A percentile compares a stretch with the other conserved stretches of the same genome.
Evolutionary conservation across 345 rosid species (phyloP).

Genomic region (Hibiscus syriacus): DNA sequence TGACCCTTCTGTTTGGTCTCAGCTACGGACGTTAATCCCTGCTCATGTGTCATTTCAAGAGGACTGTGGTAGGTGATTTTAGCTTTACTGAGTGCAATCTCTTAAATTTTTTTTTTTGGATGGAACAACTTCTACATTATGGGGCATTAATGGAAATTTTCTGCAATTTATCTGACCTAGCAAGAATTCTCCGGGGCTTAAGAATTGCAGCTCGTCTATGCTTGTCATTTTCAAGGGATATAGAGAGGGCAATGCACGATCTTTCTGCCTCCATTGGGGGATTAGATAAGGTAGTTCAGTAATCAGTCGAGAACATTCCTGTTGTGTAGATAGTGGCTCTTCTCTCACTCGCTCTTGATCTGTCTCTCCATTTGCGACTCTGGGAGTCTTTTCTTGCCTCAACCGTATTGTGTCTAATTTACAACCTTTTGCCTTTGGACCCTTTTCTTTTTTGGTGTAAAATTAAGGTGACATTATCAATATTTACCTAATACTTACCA

Average conservation of each 20-base stretch:
- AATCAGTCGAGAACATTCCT: background rate
- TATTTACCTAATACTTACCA: slow-evolving; percentile 11
- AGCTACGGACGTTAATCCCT: slow-evolving; percentile 76
- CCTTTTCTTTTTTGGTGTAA: background rate
- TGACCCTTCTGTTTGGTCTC: slow-evolving; percentile 20
- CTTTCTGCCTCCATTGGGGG: slow-evolving; percentile 45
- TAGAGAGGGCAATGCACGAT: slow-evolving; percentile 51
- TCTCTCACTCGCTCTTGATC: background rate
- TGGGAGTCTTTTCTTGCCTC: background rate
- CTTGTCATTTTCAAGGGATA: slow-evolving; percentile 57
- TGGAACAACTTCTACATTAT: slow-evolving; percentile 5
- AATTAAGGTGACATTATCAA: background rate
- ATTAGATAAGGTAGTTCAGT: slow-evolving; percentile 56
- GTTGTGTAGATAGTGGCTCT: background rate
- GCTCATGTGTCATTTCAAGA: slow-evolving; percentile 70
- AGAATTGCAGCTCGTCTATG: slow-evolving; percentile 87
- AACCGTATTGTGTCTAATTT: background rate
- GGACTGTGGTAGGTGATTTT: slow-evolving; percentile 67
- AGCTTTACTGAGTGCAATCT: slow-evolving; percentile 11
- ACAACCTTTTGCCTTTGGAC: background rate
- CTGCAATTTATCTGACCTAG: slow-evolving; percentile 32
- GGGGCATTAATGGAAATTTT: slow-evolving; percentile 6
- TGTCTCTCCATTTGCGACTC: background rate
- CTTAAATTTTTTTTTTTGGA: slow-evolving; percentile 14
- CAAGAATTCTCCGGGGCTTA: slow-evolving; percentile 84